These are phyloP conservation scores for Leccinum olivaceopallidum DNA, from an alignment of 768 basidiomycete genomes.

Conservation along the genomic window DNA sequence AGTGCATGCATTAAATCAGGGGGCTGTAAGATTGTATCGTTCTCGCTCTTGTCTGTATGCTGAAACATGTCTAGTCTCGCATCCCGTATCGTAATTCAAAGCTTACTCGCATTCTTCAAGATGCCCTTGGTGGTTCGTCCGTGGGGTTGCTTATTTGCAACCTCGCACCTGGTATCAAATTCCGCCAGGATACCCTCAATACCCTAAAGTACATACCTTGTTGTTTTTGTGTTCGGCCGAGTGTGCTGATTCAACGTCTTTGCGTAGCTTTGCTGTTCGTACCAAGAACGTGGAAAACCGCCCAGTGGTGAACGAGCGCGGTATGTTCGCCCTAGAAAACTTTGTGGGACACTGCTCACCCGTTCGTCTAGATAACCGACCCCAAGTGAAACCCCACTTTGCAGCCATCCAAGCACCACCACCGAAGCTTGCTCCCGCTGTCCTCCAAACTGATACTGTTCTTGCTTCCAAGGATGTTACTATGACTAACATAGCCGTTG, in stretches of 20 bases:
- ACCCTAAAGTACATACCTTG: slow-evolving; percentile 71
- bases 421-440: slow-evolving; percentile 45
- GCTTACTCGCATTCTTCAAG: slow-evolving; percentile 86
- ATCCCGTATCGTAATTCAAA: slow-evolving; percentile 92
- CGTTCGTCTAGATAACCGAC: slow-evolving; percentile 51
- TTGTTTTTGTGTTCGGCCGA: background rate
- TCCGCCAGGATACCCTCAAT: slow-evolving; percentile 85
- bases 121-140: slow-evolving; percentile 81
- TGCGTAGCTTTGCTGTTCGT: slow-evolving; percentile 69
- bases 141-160: slow-evolving; percentile 85
- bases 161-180: slow-evolving; percentile 78
- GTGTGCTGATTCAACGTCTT: background rate
- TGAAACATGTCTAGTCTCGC: slow-evolving; percentile 48
- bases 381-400: slow-evolving; percentile 60
- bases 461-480: slow-evolving; percentile 12
- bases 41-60: background rate
- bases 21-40: slow-evolving; percentile 45
- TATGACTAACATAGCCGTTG: slow-evolving; percentile 9
- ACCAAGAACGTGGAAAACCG: slow-evolving; percentile 89
- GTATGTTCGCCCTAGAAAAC: slow-evolving; percentile 37
- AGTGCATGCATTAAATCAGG: slow-evolving; percentile 78
- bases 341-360: background rate
- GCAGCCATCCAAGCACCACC: slow-evolving; percentile 56
- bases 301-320: slow-evolving; percentile 75
- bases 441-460: slow-evolving; percentile 45